phyloP scores from a whole-genome alignment of 2,329 filamentous ascomycete genomes.

The Neurospora sp. region DNA sequence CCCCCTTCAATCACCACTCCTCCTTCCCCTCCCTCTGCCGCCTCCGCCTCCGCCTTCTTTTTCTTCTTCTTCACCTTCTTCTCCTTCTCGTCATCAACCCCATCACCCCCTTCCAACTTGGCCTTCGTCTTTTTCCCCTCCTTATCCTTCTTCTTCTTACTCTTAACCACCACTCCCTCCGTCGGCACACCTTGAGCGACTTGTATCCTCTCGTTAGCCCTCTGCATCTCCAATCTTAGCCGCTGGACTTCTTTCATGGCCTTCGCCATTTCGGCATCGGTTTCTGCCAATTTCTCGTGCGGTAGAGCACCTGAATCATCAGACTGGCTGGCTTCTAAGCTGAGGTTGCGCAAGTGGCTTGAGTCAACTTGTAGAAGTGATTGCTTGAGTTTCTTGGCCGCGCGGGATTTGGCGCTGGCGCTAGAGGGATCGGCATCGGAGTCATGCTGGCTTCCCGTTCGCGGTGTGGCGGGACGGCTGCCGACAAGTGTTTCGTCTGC shows the following conservation, averaged over 20 bases:
- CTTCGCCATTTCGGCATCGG: constrained; percentile 80
- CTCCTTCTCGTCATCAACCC: constrained; percentile 2
- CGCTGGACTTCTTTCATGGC: constrained; percentile 85
- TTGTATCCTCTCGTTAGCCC: constrained; percentile 65
- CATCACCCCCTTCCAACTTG: constrained; percentile 10
- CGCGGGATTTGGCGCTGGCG: constrained; percentile 36
- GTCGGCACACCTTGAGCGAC: constrained; percentile 57
- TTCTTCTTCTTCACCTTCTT: constrained; percentile 24
- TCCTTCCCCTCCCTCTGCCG: constrained; percentile 2
- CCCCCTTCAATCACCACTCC: background rate
- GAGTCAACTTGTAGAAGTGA: constrained; percentile 77
- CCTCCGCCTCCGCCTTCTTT: constrained; percentile 19
- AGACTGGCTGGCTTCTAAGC: constrained; percentile 45
- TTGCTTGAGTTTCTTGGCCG: constrained; percentile 46
- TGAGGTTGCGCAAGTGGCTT: constrained; percentile 64
- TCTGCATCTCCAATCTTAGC: constrained; percentile 79
- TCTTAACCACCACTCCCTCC: constrained; percentile 56
- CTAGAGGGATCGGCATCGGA: constrained; percentile 35
- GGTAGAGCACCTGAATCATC: constrained; percentile 32
- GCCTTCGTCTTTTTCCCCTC: constrained; percentile 21
- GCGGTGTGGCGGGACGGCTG: constrained; percentile 38
- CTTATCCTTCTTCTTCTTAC: constrained; percentile 50
- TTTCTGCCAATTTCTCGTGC: constrained; percentile 57
- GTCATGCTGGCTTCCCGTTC: constrained; percentile 32
- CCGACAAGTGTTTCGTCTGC: constrained; percentile 62